Evolutionary conservation across 148 eudicot species (phyloP), one percentile per base, ranked within the genome.

Genomic region (Camellia sinensis): DNA sequence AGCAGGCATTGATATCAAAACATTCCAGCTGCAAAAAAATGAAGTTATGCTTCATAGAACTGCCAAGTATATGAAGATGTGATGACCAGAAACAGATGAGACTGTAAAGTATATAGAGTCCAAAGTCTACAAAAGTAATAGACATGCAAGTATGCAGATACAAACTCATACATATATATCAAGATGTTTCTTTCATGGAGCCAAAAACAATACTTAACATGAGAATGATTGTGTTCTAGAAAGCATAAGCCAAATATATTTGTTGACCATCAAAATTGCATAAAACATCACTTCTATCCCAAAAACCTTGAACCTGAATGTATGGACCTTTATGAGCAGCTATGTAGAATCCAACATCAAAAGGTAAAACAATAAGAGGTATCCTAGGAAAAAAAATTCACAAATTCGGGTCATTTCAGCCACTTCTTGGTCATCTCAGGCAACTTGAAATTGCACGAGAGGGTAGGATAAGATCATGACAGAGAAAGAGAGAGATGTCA

Each of bases 1-100:
- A 64, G 89, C 90, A 29, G 79, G 59, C 79, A 76, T 76, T 14
- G 79, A 62, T 76, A 76, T 76, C 0, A 70, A 76, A 62, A 76
- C 57, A 44, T 76, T 63, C 79, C 79, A 76, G 50, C 72, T 68
- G 72, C 72, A 68, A 43, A 41, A 29, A 40, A 40, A 68, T 6
- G 43, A 12, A 68, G 50, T 11, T 68, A 3, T 43, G 4, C 15
- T 68, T 40, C 18, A 68, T 14, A 68, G 5, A 68, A 14, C 19
- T 68, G 72, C 10, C n/a, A 68, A 40, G 50, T 14, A 40, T 43
- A 68, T 40, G 18, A 68, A 13, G 44, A 22, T 40, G 6, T 37
- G 14, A 43, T 8, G 19, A 37, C 72, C n/a, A 43, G 18, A 40
- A 68, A 68, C 12, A 11, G 69, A 22, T 11, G 48, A 43, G n/a